These are phyloP conservation scores for Iris pallida DNA, from an alignment of 116 monocot genomes.

Conservation along the genomic window DNA sequence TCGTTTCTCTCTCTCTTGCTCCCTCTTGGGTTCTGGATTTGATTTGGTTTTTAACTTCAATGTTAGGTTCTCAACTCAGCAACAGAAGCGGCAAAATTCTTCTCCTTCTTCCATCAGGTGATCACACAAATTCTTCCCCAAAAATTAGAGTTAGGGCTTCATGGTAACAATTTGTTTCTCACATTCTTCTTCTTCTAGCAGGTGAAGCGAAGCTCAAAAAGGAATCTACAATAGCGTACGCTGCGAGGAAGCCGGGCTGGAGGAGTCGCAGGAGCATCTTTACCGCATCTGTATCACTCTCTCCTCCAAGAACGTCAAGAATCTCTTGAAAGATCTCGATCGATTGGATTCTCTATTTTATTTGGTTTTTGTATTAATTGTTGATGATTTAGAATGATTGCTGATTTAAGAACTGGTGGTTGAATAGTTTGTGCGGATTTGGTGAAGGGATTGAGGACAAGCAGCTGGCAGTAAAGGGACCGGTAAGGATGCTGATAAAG, in stretches of 20 bases:
- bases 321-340: slow-evolving; percentile 20
- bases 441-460: slow-evolving; percentile 23
- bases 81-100: no score
- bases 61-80: no score
- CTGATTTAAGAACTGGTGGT: background rate
- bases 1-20: no score
- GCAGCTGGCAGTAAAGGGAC: slow-evolving; percentile 21
- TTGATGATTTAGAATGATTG: background rate
- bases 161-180: no score
- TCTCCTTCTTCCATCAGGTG: no score
- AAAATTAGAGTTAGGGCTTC: no score
- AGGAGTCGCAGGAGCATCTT: slow-evolving; percentile 12
- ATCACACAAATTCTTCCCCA: no score
- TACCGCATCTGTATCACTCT: slow-evolving; percentile 23
- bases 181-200: no score
- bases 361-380: background rate
- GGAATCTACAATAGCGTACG: slow-evolving; percentile 8
- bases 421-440: slow-evolving; percentile 17
- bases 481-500: slow-evolving; percentile 44
- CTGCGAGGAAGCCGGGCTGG: slow-evolving; percentile 17
- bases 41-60: no score
- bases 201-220: background rate
- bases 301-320: slow-evolving; percentile 24
- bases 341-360: background rate
- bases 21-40: no score